phyloP scores from a whole-genome alignment of 140 eudicot genomes.

The Ambrosia hybrid region DNA sequence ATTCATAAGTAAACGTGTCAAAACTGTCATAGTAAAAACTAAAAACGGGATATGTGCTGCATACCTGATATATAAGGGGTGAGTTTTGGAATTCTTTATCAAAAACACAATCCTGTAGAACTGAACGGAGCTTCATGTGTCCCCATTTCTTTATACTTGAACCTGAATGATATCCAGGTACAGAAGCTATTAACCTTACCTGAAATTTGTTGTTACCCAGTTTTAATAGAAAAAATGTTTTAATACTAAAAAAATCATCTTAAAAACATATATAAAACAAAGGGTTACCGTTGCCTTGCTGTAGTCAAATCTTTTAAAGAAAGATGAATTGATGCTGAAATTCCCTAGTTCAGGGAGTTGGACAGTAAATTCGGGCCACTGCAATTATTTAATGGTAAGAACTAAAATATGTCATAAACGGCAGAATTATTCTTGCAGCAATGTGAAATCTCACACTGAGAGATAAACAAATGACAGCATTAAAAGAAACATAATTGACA shows the following conservation, averaged over 20 bases:
- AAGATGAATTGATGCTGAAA: slow-evolving; percentile 56
- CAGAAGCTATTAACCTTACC: slow-evolving; percentile 96
- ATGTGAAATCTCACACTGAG: no score
- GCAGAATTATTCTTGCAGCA: background rate
- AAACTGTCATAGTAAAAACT: background rate
- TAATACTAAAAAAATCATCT: background rate
- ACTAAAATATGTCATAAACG: background rate
- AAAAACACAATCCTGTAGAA: slow-evolving; percentile 75
- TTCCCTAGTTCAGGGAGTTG: slow-evolving; percentile 56
- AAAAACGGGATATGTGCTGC: background rate
- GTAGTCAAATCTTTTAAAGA: slow-evolving; percentile 86
- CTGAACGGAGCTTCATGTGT: slow-evolving; percentile 83
- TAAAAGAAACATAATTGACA: no score
- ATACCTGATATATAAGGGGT: slow-evolving; percentile 91
- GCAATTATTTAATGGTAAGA: slow-evolving; percentile 33
- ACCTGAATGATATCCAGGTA: slow-evolving; percentile 96
- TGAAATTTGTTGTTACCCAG: slow-evolving; percentile 22
- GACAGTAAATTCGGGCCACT: slow-evolving; percentile 72
- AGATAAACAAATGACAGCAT: no score
- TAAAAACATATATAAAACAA: background rate
- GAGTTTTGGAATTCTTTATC: slow-evolving; percentile 70
- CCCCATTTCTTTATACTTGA: slow-evolving; percentile 89
- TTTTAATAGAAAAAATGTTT: background rate
- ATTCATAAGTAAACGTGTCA: background rate
- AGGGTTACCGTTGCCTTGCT: slow-evolving; percentile 70